Evolutionary conservation across 139 green algal species (phyloP).

Genomic region (Chlorella vulgaris): DNA sequence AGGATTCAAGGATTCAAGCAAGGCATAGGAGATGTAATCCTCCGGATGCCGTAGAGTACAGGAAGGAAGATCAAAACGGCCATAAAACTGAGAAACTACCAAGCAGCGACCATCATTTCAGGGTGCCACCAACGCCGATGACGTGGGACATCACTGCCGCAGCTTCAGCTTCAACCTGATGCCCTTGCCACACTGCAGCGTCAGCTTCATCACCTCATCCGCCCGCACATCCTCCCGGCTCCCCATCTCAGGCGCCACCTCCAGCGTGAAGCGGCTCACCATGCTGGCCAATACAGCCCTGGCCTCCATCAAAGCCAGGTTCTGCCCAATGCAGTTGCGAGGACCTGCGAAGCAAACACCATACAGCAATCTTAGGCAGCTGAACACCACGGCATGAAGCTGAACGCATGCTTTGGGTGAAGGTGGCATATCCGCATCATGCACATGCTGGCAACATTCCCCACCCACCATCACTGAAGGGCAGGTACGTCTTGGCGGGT

Average conservation of each 20-base stretch:
- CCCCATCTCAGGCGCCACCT: conserved; percentile 5
- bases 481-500: conserved; percentile 6
- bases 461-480: conserved; percentile 12
- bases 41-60: no score
- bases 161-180: conserved; percentile 6
- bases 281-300: not conserved
- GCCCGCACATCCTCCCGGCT: not conserved
- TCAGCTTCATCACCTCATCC: conserved; percentile 21
- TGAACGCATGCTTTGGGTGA: no score
- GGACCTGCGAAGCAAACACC: conserved; percentile 9
- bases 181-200: conserved; percentile 10
- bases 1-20: no score
- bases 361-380: no score
- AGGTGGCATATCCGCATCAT: no score
- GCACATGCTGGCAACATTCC: not conserved
- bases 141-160: no score
- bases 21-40: no score
- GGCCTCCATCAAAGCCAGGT: conserved; percentile 14
- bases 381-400: no score
- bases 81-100: no score
- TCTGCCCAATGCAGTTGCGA: conserved; percentile 24
- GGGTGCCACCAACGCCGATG: no score
- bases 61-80: no score
- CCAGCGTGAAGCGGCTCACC: not conserved
- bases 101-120: no score